These are phyloP conservation scores for Bipolaris gigantea DNA, from an alignment of 2,329 filamentous ascomycete genomes.

Conservation along the genomic window DNA sequence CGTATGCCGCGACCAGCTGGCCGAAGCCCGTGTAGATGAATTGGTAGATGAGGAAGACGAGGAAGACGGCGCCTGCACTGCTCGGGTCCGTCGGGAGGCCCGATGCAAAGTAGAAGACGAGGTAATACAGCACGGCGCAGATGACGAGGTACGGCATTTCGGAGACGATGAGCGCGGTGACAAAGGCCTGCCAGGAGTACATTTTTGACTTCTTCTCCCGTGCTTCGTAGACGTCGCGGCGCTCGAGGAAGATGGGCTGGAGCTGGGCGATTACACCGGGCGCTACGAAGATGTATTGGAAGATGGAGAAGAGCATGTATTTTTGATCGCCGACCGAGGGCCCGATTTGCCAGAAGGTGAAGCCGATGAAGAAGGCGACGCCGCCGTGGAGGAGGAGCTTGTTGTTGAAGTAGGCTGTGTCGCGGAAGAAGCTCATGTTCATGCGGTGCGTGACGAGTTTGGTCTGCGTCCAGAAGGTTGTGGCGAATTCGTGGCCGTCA, in stretches of 20 bases:
- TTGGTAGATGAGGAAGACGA: conserved; percentile 62
- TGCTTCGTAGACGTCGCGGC: conserved; percentile 57
- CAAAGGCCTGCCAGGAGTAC: conserved; percentile 74
- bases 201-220: conserved; percentile 66
- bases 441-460: conserved; percentile 27
- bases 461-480: conserved; percentile 27
- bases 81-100: conserved; percentile 42
- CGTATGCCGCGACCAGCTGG: conserved; percentile 57
- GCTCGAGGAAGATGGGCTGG: conserved; percentile 50
- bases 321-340: conserved; percentile 44
- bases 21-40: conserved; percentile 62
- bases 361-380: conserved; percentile 30
- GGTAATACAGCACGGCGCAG: conserved; percentile 63
- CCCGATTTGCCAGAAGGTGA: conserved; percentile 34
- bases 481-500: conserved; percentile 44
- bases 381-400: conserved; percentile 31
- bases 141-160: conserved; percentile 69
- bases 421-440: conserved; percentile 29
- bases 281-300: conserved; percentile 52
- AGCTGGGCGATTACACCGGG: conserved; percentile 47
- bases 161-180: conserved; percentile 68
- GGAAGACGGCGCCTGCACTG: conserved; percentile 57
- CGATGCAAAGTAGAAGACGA: conserved; percentile 65
- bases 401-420: conserved; percentile 33
- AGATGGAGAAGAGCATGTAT: conserved; percentile 52